Conservation (phyloP, 2,329 filamentous ascomycete genomes). For the Pseudogymnoascus sp. region DNA sequence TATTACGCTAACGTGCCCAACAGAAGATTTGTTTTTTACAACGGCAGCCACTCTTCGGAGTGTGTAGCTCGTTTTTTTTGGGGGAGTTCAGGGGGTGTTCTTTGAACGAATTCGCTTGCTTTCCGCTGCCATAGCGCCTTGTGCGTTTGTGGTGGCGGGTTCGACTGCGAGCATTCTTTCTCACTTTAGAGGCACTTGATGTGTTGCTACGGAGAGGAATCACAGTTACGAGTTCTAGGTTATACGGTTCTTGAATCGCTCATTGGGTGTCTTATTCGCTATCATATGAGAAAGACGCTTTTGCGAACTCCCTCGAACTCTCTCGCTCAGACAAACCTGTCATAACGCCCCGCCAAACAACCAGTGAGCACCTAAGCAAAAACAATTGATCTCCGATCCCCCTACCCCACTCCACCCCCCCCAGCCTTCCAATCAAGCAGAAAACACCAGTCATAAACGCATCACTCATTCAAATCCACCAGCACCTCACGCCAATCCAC, state of each 20-base stretch:
- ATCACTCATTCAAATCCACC: background rate
- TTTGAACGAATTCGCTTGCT: constrained; percentile 8
- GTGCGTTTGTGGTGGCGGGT: constrained; percentile 1
- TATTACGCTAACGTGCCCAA: background rate
- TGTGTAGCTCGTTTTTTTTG: background rate
- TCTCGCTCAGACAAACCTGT: background rate
- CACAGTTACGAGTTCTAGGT: background rate
- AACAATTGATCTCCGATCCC: background rate
- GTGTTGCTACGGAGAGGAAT: constrained; percentile 6
- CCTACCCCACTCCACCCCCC: background rate
- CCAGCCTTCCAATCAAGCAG: background rate
- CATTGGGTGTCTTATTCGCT: background rate
- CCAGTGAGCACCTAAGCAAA: background rate
- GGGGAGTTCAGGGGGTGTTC: background rate
- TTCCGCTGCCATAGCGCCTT: constrained; percentile 1
- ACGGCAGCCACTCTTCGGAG: background rate
- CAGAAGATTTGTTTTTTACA: background rate
- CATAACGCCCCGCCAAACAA: background rate
- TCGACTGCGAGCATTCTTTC: constrained; percentile 7
- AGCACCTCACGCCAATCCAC: constrained; percentile 24
- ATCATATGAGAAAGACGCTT: background rate
- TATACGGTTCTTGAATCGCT: background rate
- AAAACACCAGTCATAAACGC: constrained; percentile 2
- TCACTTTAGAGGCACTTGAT: constrained; percentile 3
- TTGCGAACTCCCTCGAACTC: background rate